Conservation (phyloP, 257 asterid genomes). For the Petunia axillaris region DNA sequence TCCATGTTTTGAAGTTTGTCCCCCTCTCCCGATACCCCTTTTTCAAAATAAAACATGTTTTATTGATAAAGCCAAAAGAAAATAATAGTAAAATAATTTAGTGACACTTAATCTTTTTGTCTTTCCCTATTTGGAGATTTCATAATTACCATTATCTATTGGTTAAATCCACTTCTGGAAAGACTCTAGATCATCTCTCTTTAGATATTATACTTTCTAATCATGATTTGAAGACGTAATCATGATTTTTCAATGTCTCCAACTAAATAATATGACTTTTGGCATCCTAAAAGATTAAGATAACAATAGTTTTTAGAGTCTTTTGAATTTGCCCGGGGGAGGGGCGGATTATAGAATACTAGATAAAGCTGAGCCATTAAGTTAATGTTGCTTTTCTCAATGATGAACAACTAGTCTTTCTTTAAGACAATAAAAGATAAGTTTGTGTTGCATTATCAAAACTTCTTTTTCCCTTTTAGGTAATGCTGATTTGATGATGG, state of each 20-base stretch:
- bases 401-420: conserved; percentile 14
- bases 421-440: conserved; percentile 27
- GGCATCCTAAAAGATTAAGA: conserved; percentile 17
- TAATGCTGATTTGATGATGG: conserved; percentile 24
- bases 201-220: conserved; percentile 6
- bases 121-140: conserved; percentile 40
- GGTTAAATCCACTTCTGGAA: conserved; percentile 22
- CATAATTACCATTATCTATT: conserved; percentile 10
- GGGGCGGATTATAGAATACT: not conserved
- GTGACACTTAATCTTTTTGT: not conserved
- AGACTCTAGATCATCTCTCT: conserved; percentile 26
- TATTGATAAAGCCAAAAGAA: not conserved
- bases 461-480: conserved; percentile 35
- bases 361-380: too few relatives aligned
- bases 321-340: too few relatives aligned
- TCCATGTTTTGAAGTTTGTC: conserved; percentile 17
- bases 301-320: not conserved
- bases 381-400: too few relatives aligned
- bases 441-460: conserved; percentile 15
- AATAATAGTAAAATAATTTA: not conserved
- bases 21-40: conserved; percentile 11
- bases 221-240: conserved; percentile 9
- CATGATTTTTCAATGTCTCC: conserved; percentile 12
- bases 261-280: not conserved
- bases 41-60: conserved; percentile 11